phyloP scores from a whole-genome alignment of 2,329 filamentous ascomycete species.

The Fusarium sp. region DNA sequence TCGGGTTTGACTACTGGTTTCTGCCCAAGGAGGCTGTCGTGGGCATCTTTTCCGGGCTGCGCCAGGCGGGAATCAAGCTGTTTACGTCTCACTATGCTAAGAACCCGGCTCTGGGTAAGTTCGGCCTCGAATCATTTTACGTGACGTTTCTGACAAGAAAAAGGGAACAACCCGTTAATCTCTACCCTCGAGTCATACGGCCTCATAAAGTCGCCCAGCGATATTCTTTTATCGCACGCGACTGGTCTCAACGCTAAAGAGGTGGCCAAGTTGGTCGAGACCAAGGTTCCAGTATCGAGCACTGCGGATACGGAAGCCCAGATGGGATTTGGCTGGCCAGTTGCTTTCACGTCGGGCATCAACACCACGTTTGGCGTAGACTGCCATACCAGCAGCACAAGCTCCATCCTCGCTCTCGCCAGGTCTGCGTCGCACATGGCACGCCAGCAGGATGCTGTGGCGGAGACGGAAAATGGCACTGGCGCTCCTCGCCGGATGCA shows the following conservation, averaged over 20 bases:
- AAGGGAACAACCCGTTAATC: constrained; percentile 7
- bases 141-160: neutral
- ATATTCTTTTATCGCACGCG: constrained; percentile 12
- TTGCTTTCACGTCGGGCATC: constrained; percentile 4
- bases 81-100: constrained; percentile 18
- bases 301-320: constrained; percentile 10
- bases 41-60: neutral
- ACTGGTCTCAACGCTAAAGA: constrained; percentile 1
- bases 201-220: constrained; percentile 13
- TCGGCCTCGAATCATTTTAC: neutral
- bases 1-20: constrained; percentile 15
- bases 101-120: constrained; percentile 13
- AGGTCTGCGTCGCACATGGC: constrained; percentile 14
- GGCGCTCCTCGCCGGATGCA: constrained; percentile 6
- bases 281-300: constrained; percentile 3
- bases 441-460: constrained; percentile 3
- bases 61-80: constrained; percentile 7
- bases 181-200: constrained; percentile 1
- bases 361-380: constrained; percentile 14
- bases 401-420: constrained; percentile 6
- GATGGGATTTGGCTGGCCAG: constrained; percentile 18
- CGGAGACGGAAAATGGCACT: neutral
- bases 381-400: constrained; percentile 13
- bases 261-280: neutral
- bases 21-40: constrained; percentile 10